Evolutionary conservation across 257 asterid genomes (phyloP).

Genomic region (Nemophila menziesii): DNA sequence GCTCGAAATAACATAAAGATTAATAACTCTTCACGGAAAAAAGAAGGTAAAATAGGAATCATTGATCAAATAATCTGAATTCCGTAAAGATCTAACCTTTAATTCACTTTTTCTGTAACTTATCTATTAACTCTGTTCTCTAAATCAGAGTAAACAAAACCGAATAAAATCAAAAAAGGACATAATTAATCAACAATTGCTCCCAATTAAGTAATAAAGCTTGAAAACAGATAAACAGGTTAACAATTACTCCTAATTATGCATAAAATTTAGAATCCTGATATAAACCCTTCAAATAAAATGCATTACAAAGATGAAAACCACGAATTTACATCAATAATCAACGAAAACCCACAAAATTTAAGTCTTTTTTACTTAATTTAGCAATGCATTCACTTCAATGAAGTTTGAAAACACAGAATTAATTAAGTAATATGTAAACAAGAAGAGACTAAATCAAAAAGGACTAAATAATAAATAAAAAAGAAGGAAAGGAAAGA

Average conservation of each 20-base stretch:
- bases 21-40: too few relatives aligned
- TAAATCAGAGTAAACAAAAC: too few relatives aligned
- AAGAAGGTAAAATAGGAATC: too few relatives aligned
- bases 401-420: not conserved
- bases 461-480: not conserved
- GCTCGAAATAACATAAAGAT: not conserved
- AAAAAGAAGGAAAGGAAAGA: not conserved
- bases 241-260: not conserved
- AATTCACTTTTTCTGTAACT: too few relatives aligned
- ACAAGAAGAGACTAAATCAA: not conserved
- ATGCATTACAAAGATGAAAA: not conserved
- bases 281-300: not conserved
- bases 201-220: not conserved
- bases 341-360: conserved; percentile 2
- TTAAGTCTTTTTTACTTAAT: not conserved
- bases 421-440: not conserved
- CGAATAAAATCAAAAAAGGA: too few relatives aligned
- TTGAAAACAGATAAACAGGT: not conserved
- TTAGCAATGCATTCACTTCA: conserved; percentile 5
- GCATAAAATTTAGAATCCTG: not conserved
- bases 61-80: too few relatives aligned
- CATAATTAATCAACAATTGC: too few relatives aligned
- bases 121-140: too few relatives aligned
- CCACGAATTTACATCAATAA: conserved; percentile 1
- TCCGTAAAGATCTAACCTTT: too few relatives aligned